Evolutionary conservation across 148 eudicot species (phyloP).

Genomic region (Cornus controversa): DNA sequence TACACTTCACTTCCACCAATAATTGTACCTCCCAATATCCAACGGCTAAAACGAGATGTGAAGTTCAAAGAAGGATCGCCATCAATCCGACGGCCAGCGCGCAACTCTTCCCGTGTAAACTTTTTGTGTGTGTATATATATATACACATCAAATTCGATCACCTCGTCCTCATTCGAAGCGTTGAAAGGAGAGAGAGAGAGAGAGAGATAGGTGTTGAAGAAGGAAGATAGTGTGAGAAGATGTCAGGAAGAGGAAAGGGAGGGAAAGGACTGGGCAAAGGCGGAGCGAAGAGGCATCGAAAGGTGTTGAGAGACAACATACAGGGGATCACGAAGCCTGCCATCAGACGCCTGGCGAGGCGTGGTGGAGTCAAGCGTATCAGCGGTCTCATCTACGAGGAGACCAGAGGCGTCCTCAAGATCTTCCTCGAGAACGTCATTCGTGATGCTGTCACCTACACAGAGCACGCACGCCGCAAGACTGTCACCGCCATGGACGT

Average conservation of each 20-base stretch:
- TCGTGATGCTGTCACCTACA: background rate
- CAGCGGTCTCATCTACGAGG: background rate
- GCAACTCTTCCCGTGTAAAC: too few species aligned
- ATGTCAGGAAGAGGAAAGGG: background rate
- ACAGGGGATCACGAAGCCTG: background rate
- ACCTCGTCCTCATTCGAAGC: background rate
- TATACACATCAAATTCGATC: background rate
- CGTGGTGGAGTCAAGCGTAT: background rate
- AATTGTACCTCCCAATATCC: too few species aligned
- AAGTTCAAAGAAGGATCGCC: too few species aligned
- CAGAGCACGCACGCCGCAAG: background rate
- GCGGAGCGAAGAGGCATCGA: background rate
- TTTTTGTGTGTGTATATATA: too few species aligned
- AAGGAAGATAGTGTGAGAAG: background rate
- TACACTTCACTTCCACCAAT: too few species aligned
- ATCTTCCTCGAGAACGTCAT: background rate
- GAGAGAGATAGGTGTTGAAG: background rate
- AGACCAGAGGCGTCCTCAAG: background rate
- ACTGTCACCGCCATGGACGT: background rate
- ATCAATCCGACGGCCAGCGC: too few species aligned
- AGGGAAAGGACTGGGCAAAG: background rate
- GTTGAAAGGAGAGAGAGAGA: background rate
- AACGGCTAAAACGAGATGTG: too few species aligned
- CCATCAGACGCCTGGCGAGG: background rate
- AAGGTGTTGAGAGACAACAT: background rate